Conservation (phyloP, 192 early-diverging fungal species). For the Allomyces macrogynus region DNA sequence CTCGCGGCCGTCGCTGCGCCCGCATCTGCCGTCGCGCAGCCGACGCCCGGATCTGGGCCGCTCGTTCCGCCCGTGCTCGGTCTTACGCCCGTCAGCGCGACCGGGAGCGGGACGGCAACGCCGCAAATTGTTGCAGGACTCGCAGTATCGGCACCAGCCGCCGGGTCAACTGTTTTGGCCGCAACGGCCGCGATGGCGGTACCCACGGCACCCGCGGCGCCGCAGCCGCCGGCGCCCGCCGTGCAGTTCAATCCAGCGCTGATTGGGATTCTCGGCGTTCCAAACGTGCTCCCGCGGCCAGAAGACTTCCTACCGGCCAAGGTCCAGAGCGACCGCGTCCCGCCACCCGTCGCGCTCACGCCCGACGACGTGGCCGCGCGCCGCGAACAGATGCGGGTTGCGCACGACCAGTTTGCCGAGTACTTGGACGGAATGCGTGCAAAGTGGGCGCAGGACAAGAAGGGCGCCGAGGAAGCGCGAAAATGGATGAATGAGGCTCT, state of each 20-base stretch:
- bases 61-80: no score
- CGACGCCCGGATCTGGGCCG: no score
- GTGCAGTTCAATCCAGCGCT: background rate
- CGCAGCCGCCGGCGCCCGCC: background rate
- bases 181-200: background rate
- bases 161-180: background rate
- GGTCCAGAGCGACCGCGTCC: background rate
- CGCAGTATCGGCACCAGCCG: background rate
- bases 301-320: background rate
- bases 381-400: background rate
- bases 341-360: background rate
- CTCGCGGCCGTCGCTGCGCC: background rate
- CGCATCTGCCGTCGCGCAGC: no score
- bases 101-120: no score
- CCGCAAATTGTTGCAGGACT: background rate
- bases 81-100: no score
- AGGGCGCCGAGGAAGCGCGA: background rate
- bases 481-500: background rate
- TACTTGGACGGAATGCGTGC: background rate
- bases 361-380: background rate
- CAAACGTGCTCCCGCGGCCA: background rate
- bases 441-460: background rate
- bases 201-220: background rate
- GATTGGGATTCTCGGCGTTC: background rate
- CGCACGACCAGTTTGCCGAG: background rate